Conservation (phyloP, 305 asterid genomes). For the Solanum hybrid region DNA sequence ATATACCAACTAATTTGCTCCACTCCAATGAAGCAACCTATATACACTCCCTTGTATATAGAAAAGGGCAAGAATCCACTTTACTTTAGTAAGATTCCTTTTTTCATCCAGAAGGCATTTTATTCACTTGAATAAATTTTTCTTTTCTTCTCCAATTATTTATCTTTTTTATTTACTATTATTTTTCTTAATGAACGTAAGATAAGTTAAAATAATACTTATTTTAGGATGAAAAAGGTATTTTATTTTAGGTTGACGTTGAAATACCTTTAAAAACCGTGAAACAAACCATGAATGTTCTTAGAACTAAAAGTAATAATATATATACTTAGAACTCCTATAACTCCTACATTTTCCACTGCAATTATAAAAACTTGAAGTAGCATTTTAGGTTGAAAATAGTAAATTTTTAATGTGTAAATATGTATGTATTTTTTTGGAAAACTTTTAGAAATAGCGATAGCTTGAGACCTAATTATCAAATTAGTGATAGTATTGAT, state of each 20-base stretch:
- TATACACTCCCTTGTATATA: not conserved
- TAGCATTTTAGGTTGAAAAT: too few species aligned
- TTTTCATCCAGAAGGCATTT: not conserved
- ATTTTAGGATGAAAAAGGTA: too few species aligned
- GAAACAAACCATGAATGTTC: not conserved
- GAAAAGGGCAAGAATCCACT: not conserved
- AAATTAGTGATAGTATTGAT: not conserved
- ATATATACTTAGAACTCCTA: not conserved
- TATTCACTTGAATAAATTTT: not conserved
- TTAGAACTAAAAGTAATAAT: not conserved
- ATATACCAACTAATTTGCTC: slow-evolving; percentile 21
- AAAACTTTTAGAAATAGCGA: not conserved
- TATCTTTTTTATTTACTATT: too few species aligned
- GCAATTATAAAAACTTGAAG: too few species aligned
- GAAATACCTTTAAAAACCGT: not conserved
- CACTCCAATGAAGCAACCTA: slow-evolving; percentile 4
- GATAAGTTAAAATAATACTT: not conserved
- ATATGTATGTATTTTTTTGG: too few species aligned
- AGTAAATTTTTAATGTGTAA: too few species aligned
- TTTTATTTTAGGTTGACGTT: not conserved
- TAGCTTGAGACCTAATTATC: not conserved
- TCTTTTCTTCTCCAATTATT: not conserved
- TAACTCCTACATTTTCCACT: too few species aligned
- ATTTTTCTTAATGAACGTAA: too few species aligned
- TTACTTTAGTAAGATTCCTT: not conserved